phyloP scores from a whole-genome alignment of 805 yeast genomes.

The Pichia membranifaciens region DNA sequence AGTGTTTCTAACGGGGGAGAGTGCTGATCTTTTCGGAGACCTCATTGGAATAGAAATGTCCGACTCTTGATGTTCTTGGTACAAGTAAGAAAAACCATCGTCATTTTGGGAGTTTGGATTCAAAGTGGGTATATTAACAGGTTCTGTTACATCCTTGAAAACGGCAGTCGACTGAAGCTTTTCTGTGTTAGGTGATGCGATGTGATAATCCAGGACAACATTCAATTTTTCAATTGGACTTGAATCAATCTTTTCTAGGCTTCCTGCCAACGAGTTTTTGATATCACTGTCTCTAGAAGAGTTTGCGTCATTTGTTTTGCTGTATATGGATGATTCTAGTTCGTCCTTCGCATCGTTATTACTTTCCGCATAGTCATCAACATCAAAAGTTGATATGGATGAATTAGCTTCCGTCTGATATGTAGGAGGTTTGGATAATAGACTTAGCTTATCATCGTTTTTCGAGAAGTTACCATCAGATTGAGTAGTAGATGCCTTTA shows the following conservation, averaged over 20 bases:
- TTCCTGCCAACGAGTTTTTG: background rate
- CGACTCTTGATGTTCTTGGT: constrained; percentile 10
- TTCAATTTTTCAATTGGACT: constrained; percentile 9
- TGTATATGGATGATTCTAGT: constrained; percentile 4
- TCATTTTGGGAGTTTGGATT: background rate
- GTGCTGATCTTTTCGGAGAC: constrained; percentile 25
- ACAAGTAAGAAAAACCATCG: background rate
- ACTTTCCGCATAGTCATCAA: constrained; percentile 11
- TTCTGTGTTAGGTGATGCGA: background rate
- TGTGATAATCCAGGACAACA: constrained; percentile 1
- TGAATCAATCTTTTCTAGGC: constrained; percentile 1
- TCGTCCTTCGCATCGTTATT: background rate
- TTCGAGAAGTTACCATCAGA: background rate
- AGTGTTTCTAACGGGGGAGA: constrained; percentile 15
- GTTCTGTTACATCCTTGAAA: background rate
- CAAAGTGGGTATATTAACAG: constrained; percentile 7
- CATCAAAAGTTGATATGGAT: constrained; percentile 13
- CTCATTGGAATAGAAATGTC: constrained; percentile 27
- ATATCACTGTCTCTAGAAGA: background rate
- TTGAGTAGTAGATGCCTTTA: background rate
- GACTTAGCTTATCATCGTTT: no score
- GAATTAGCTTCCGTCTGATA: constrained; percentile 1
- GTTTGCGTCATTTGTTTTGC: background rate
- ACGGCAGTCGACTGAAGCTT: constrained; percentile 1
- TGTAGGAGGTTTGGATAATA: background rate